Percentiles rank a stretch among this genome's conserved stretches.
Conservation (phyloP, 495 filamentous ascomycete genomes). For the Darksidea phi region DNA sequence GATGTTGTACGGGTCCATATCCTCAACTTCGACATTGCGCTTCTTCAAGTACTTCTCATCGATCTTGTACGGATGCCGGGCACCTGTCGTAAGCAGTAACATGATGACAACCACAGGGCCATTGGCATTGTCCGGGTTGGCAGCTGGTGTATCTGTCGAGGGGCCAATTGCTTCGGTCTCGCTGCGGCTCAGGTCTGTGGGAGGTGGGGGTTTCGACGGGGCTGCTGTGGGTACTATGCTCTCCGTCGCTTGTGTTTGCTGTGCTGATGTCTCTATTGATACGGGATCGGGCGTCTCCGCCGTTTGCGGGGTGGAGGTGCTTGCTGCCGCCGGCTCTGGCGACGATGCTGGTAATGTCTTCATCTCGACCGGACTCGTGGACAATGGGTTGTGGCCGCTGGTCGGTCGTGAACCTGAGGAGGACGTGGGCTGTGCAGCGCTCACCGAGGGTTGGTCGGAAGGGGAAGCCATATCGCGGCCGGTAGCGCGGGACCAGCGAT, state of each 20-base stretch:
- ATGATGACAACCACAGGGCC: conserved; percentile 57
- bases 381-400: conserved; percentile 11
- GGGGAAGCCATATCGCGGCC: conserved; percentile 21
- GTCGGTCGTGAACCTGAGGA: conserved; percentile 3
- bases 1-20: conserved; percentile 79
- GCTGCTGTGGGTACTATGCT: conserved; percentile 3
- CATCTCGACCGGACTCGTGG: conserved; percentile 33
- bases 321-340: background rate
- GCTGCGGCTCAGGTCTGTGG: conserved; percentile 30
- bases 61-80: conserved; percentile 81
- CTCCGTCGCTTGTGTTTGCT: background rate
- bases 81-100: conserved; percentile 74
- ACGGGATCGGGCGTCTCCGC: conserved; percentile 1
- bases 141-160: conserved; percentile 38
- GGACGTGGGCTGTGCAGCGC: conserved; percentile 3
- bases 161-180: conserved; percentile 45
- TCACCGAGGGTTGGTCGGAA: conserved; percentile 14
- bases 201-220: background rate
- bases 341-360: conserved; percentile 26
- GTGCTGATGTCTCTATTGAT: background rate
- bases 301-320: conserved; percentile 2
- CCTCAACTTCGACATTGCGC: conserved; percentile 70
- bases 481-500: background rate
- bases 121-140: conserved; percentile 28
- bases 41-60: conserved; percentile 81